A percentile compares a stretch with the other conserved stretches of the same genome.
These are phyloP conservation scores for Pythium volutum DNA, from an alignment of 352 stramenopile species.

Conservation along the genomic window DNA sequence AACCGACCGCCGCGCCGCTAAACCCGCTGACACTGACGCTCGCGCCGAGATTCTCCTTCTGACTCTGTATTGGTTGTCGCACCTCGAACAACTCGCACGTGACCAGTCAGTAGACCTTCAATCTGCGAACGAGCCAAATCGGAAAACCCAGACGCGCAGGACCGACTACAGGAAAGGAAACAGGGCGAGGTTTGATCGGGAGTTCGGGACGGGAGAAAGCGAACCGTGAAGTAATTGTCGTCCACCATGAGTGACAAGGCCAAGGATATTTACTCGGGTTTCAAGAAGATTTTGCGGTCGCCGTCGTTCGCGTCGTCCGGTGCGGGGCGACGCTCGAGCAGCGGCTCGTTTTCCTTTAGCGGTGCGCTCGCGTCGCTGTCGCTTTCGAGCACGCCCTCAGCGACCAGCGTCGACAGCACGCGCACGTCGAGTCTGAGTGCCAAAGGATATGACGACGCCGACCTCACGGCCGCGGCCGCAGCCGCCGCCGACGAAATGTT, in stretches of 20 bases:
- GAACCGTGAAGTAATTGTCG: neutral
- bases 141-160: too few species aligned
- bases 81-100: too few species aligned
- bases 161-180: too few species aligned
- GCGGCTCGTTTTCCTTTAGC: constrained; percentile 47
- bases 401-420: constrained; percentile 3
- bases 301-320: constrained; percentile 25
- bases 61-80: too few species aligned
- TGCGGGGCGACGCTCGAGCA: constrained; percentile 34
- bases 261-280: constrained; percentile 75
- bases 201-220: neutral
- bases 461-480: constrained; percentile 18
- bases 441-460: constrained; percentile 23
- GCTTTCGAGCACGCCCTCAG: constrained; percentile 14
- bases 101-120: too few species aligned
- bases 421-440: constrained; percentile 18
- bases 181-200: too few species aligned
- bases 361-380: constrained; percentile 22
- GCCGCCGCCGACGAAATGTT: constrained; percentile 27
- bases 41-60: too few species aligned
- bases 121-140: constrained; percentile 4
- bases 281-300: constrained; percentile 83
- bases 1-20: too few species aligned
- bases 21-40: too few species aligned
- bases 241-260: constrained; percentile 58